Conservation (phyloP, 441 rosid species). For the Eruca vesicaria region DNA sequence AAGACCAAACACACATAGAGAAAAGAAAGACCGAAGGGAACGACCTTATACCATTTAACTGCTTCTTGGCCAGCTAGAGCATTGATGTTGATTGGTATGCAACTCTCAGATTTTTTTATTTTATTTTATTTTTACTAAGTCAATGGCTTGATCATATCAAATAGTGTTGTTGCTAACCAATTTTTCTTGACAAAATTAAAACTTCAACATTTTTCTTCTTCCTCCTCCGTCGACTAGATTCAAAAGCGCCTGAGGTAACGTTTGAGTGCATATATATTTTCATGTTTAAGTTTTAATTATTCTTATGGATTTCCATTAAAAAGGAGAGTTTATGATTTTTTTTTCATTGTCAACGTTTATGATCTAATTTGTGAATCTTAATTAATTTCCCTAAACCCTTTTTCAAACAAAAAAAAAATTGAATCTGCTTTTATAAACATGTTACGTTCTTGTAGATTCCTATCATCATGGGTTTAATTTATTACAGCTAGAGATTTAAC, state of each 20-base stretch:
- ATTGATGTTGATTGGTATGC: constrained; percentile 1
- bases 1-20: no score
- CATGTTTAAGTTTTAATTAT: neutral
- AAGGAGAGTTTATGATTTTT: neutral
- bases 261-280: neutral
- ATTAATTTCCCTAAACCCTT: no score
- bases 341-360: neutral
- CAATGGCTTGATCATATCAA: constrained; percentile 5
- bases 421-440: neutral
- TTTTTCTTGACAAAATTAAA: neutral
- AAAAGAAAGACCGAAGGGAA: no score
- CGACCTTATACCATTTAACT: neutral
- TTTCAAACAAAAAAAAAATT: no score
- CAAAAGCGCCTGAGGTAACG: neutral
- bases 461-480: neutral
- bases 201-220: neutral
- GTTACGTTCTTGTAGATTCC: neutral
- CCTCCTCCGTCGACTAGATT: neutral
- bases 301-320: neutral
- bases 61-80: neutral
- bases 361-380: neutral
- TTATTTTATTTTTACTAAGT: neutral
- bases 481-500: neutral
- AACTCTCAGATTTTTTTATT: neutral
- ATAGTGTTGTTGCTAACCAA: neutral